Conservation (phyloP, 2,329 filamentous ascomycete species). For the Setomelanomma holmii region DNA sequence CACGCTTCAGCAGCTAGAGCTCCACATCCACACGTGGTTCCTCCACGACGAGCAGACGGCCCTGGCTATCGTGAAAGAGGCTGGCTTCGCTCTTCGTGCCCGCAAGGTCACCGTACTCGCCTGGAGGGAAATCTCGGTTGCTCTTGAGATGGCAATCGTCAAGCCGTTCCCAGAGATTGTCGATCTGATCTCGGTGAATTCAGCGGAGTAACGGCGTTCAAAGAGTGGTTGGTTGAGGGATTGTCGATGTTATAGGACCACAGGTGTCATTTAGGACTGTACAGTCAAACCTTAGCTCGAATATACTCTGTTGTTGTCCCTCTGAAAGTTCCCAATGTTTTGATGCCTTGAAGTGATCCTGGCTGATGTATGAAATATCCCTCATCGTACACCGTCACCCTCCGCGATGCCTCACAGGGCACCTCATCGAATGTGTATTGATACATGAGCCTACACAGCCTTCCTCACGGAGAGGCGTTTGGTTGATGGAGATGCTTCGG, state of each 20-base stretch:
- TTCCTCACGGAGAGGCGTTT: no score
- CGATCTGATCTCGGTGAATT: not conserved
- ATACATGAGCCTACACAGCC: no score
- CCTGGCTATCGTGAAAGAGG: slow-evolving; percentile 6
- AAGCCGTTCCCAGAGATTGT: not conserved
- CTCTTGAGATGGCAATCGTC: no score
- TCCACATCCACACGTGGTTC: slow-evolving; percentile 13
- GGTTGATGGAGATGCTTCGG: no score
- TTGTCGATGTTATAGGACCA: no score
- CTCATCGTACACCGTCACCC: no score
- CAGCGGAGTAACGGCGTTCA: no score
- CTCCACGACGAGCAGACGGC: not conserved
- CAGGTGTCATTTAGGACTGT: no score
- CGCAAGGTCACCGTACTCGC: slow-evolving; percentile 6
- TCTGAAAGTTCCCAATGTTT: not conserved
- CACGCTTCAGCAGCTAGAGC: slow-evolving; percentile 9
- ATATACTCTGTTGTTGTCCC: slow-evolving; percentile 2
- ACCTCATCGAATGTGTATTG: no score
- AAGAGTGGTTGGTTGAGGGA: no score
- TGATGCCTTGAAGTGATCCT: not conserved
- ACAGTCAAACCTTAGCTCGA: not conserved
- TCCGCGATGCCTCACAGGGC: no score
- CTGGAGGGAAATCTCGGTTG: not conserved
- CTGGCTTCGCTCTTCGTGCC: slow-evolving; percentile 13
- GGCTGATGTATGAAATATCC: not conserved